Evolutionary conservation across 2,329 filamentous ascomycete species (phyloP).

Genomic region (Fusarium haematococcum): DNA sequence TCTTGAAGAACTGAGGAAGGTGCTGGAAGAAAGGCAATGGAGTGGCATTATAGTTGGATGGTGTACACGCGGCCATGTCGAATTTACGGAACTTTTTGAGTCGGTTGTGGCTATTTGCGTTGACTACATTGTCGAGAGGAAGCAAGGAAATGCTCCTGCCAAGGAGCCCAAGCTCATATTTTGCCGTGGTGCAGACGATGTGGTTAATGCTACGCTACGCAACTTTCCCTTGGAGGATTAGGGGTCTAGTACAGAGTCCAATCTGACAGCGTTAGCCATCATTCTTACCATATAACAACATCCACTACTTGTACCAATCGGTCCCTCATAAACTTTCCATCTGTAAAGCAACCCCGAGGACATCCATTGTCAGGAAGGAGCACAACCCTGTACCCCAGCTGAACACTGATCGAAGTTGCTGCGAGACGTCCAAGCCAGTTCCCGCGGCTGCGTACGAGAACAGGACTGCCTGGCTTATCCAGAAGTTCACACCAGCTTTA

Average conservation of each 20-base stretch:
- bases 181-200: conserved; percentile 6
- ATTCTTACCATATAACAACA: not conserved
- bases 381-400: not conserved
- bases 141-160: not conserved
- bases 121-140: not conserved
- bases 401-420: not conserved
- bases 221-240: conserved; percentile 9
- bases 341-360: not conserved
- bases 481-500: not conserved
- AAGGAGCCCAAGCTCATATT: conserved; percentile 22
- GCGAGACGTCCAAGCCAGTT: not conserved
- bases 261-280: not conserved
- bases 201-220: conserved; percentile 10
- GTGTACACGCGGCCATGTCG: conserved; percentile 6
- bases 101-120: not conserved
- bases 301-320: not conserved
- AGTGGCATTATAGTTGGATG: conserved; percentile 9
- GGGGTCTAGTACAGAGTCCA: not conserved
- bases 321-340: not conserved
- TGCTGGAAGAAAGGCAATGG: not conserved
- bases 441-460: not conserved
- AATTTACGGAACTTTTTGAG: conserved; percentile 24
- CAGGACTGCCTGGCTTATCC: not conserved
- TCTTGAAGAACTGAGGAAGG: not conserved
- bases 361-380: not conserved